These are phyloP conservation scores for Amylostereum areolatum DNA, from an alignment of 1,284 basidiomycete species.

Conservation along the genomic window DNA sequence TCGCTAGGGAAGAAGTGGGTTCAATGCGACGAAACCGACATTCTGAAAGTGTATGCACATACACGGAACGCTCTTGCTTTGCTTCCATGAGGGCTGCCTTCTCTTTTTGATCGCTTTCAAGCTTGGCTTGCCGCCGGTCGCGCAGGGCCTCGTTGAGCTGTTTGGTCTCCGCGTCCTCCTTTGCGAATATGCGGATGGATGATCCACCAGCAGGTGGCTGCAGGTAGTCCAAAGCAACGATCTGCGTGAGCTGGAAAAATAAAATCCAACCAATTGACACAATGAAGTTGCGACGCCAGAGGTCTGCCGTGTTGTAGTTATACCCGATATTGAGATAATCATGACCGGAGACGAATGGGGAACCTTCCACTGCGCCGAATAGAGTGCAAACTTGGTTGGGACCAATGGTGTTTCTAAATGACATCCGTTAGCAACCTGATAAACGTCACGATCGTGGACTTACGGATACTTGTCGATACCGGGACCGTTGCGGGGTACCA, in stretches of 20 bases:
- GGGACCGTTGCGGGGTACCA: constrained; percentile 67
- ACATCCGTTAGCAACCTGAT: constrained; percentile 9
- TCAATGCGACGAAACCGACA: neutral
- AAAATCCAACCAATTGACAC: constrained; percentile 59
- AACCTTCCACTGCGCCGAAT: constrained; percentile 49
- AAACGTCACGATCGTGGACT: constrained; percentile 24
- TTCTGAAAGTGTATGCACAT: constrained; percentile 14
- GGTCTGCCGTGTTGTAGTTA: constrained; percentile 40
- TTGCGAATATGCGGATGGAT: constrained; percentile 58
- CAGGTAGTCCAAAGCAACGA: constrained; percentile 56
- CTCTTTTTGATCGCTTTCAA: constrained; percentile 20
- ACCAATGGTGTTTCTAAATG: constrained; percentile 38
- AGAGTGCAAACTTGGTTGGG: constrained; percentile 68
- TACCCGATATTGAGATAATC: constrained; percentile 58
- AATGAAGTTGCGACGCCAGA: constrained; percentile 58
- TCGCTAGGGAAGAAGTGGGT: constrained; percentile 1
- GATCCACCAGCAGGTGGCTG: constrained; percentile 46
- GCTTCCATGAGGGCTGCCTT: constrained; percentile 26
- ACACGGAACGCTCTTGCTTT: constrained; percentile 14
- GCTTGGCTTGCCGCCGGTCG: constrained; percentile 40
- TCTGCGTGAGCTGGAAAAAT: constrained; percentile 61
- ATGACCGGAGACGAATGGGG: constrained; percentile 41
- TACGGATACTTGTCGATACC: constrained; percentile 64
- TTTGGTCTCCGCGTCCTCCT: constrained; percentile 63
- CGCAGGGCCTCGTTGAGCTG: constrained; percentile 55